Percentiles rank a stretch among this genome's conserved stretches.
phyloP scores from a whole-genome alignment of 2,329 filamentous ascomycete species.

The Colletotrichum aenigma region DNA sequence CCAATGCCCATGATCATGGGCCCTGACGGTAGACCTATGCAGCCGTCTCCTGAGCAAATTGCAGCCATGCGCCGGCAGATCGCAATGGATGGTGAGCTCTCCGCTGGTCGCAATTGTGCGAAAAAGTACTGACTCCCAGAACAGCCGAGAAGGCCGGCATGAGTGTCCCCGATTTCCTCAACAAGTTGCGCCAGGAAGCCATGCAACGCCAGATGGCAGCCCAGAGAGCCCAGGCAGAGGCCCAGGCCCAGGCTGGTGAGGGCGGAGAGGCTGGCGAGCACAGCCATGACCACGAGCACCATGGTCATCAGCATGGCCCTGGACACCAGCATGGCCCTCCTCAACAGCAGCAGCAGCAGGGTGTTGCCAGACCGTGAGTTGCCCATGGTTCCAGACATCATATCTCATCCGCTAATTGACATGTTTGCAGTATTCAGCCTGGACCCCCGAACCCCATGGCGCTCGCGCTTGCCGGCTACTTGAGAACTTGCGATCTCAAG shows the following conservation, averaged over 20 bases:
- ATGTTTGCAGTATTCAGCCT: constrained; percentile 67
- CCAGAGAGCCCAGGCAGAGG: constrained; percentile 27
- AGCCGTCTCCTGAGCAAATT: constrained; percentile 78
- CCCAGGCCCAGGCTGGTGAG: neutral
- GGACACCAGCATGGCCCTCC: constrained; percentile 24
- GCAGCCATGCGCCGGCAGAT: constrained; percentile 83
- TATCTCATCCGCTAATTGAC: constrained; percentile 13
- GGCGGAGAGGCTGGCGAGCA: constrained; percentile 22
- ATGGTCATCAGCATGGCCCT: constrained; percentile 30
- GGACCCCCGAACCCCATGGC: constrained; percentile 89
- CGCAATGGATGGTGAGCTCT: constrained; percentile 61
- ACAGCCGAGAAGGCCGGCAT: constrained; percentile 81
- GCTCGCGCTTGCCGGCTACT: constrained; percentile 86
- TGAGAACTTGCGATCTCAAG: constrained; percentile 86
- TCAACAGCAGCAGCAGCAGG: constrained; percentile 32
- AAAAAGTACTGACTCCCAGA: neutral
- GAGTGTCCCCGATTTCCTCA: constrained; percentile 83
- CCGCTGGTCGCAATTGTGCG: neutral
- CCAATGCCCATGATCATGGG: constrained; percentile 36
- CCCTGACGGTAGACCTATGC: constrained; percentile 26
- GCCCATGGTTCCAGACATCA: neutral
- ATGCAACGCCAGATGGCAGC: constrained; percentile 50
- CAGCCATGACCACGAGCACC: constrained; percentile 23
- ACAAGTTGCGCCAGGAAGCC: constrained; percentile 65
- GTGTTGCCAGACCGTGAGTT: neutral